These are phyloP conservation scores for Rhododendron kiyosumense DNA, from an alignment of 148 eudicot genomes.

Conservation along the genomic window DNA sequence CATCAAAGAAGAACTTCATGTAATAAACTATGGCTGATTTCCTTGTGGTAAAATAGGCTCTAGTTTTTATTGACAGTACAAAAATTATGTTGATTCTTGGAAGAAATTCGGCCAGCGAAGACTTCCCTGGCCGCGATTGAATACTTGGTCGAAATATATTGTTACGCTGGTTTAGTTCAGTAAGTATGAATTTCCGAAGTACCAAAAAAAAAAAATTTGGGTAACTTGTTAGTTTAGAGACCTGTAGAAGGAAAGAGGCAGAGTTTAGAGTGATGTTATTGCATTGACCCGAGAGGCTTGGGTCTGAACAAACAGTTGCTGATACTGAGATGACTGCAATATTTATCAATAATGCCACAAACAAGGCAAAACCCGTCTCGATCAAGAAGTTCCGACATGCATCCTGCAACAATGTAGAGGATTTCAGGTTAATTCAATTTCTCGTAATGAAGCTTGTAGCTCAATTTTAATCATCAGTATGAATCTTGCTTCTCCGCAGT, in stretches of 20 bases:
- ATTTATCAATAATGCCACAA: conserved; percentile 44
- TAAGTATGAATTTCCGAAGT: neutral
- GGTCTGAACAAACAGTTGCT: conserved; percentile 53
- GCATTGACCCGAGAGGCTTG: conserved; percentile 42
- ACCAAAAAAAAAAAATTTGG: neutral
- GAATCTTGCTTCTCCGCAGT: too few species aligned
- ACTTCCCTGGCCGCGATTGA: too few species aligned
- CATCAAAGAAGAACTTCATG: too few species aligned
- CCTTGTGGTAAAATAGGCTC: too few species aligned
- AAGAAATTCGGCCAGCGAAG: too few species aligned
- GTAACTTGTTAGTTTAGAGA: conserved; percentile 2
- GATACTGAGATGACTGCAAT: conserved; percentile 69
- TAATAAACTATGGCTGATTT: too few species aligned
- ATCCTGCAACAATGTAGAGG: conserved; percentile 38
- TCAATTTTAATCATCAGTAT: neutral
- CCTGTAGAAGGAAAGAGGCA: conserved; percentile 68
- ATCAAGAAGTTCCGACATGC: conserved; percentile 77
- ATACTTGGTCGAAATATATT: too few species aligned
- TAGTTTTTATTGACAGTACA: too few species aligned
- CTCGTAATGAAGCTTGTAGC: neutral
- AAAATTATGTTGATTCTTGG: too few species aligned
- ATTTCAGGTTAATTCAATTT: neutral
- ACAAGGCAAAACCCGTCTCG: conserved; percentile 67
- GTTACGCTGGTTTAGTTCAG: neutral
- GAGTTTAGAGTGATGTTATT: conserved; percentile 52